These are phyloP conservation scores for Malus domestica DNA, from an alignment of 306 rosid genomes.

Conservation along the genomic window DNA sequence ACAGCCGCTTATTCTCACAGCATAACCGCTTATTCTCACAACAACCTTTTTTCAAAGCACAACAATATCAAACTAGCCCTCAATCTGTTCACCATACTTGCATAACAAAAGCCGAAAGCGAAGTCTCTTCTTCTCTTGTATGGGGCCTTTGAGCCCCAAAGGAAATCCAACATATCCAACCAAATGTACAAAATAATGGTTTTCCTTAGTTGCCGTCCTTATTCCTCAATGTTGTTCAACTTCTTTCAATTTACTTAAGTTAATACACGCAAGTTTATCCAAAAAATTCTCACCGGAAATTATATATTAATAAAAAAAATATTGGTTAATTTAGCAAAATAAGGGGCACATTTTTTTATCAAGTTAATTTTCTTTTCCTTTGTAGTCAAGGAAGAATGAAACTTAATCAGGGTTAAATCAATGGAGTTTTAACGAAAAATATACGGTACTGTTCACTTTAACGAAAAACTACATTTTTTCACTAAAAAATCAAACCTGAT, in stretches of 20 bases:
- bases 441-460: no score
- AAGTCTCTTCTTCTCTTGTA: background rate
- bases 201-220: background rate
- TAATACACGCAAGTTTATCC: background rate
- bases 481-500: no score
- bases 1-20: no score
- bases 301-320: no score
- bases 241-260: background rate
- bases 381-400: background rate
- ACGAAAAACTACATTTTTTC: no score
- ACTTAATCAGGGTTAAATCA: background rate
- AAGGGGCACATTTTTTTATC: background rate
- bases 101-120: background rate
- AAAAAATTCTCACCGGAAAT: background rate
- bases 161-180: background rate
- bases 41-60: no score
- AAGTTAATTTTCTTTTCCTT: background rate
- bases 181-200: background rate
- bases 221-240: background rate
- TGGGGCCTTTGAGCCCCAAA: background rate
- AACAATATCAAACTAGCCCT: no score
- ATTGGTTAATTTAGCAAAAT: background rate
- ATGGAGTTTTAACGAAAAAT: no score
- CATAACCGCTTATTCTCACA: no score
- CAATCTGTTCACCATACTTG: background rate